Conservation (phyloP, 2,329 filamentous ascomycete genomes). For the Periconia sp. region DNA sequence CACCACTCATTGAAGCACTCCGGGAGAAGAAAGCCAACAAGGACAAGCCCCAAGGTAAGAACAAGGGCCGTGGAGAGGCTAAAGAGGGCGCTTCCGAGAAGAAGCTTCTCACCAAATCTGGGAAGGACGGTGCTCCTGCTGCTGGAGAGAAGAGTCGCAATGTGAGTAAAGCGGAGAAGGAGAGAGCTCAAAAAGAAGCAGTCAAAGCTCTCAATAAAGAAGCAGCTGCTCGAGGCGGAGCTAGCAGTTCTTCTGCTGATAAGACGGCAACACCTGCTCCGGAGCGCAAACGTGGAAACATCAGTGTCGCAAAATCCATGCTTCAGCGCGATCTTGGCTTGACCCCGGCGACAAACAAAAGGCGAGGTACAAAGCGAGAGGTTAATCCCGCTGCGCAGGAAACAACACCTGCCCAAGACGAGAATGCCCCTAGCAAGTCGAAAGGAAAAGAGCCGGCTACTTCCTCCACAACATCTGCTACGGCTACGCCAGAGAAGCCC, state of each 20-base stretch:
- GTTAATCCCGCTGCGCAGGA: slow-evolving; percentile 25
- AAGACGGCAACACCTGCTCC: slow-evolving; percentile 42
- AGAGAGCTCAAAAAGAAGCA: slow-evolving; percentile 66
- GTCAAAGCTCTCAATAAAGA: slow-evolving; percentile 60
- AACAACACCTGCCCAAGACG: slow-evolving; percentile 22
- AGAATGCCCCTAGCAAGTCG: slow-evolving; percentile 25
- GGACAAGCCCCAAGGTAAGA: slow-evolving; percentile 56
- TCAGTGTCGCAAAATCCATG: slow-evolving; percentile 58
- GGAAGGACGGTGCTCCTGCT: slow-evolving; percentile 32
- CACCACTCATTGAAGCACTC: slow-evolving; percentile 85
- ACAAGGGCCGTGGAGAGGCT: slow-evolving; percentile 59
- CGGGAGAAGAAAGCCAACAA: slow-evolving; percentile 88
- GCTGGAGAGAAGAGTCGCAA: slow-evolving; percentile 44
- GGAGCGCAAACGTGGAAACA: slow-evolving; percentile 57
- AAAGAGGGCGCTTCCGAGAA: slow-evolving; percentile 62
- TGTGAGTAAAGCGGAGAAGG: slow-evolving; percentile 55
- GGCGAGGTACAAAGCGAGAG: slow-evolving; percentile 43
- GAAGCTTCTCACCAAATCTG: slow-evolving; percentile 36
- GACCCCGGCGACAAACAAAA: slow-evolving; percentile 48
- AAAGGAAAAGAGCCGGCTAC: slow-evolving; percentile 31
- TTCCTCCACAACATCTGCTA: slow-evolving; percentile 12
- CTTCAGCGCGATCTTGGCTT: slow-evolving; percentile 65
- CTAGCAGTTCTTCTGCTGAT: slow-evolving; percentile 26
- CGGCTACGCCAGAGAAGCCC: slow-evolving; percentile 26
- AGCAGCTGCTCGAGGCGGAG: slow-evolving; percentile 36